These are phyloP conservation scores for Glaciozyma martinii DNA, from an alignment of 768 basidiomycete genomes.

Conservation along the genomic window DNA sequence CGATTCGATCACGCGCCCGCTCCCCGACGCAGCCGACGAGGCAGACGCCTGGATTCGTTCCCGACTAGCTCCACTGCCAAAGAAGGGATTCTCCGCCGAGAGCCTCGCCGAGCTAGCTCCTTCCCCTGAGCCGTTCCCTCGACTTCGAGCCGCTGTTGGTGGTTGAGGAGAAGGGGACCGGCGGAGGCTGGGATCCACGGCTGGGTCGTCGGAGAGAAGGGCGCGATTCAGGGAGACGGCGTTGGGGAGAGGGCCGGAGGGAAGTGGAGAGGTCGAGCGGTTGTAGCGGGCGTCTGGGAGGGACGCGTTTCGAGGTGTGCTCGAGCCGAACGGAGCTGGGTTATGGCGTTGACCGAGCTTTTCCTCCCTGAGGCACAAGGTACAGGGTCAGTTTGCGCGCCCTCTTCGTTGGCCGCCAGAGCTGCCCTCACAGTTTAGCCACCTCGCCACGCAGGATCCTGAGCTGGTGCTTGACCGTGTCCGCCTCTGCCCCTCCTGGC, in stretches of 20 bases:
- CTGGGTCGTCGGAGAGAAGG: conserved; percentile 11
- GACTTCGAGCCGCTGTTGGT: background rate
- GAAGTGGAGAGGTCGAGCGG: background rate
- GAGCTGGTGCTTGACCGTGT: too few relatives aligned
- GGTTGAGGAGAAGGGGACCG: background rate
- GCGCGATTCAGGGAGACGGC: conserved; percentile 24
- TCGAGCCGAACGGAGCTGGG: conserved; percentile 17
- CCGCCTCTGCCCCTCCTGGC: too few relatives aligned
- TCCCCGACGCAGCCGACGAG: conserved; percentile 38
- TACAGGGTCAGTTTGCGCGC: too few relatives aligned
- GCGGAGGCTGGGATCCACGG: too few relatives aligned
- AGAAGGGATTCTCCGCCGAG: conserved; percentile 26
- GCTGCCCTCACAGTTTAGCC: too few relatives aligned
- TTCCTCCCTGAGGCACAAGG: background rate
- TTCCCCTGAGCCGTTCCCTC: background rate
- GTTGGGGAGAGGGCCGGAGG: background rate
- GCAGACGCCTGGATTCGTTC: conserved; percentile 20
- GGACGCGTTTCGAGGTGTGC: background rate
- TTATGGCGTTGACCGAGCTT: conserved; percentile 19
- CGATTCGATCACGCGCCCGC: conserved; percentile 79
- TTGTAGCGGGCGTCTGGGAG: background rate
- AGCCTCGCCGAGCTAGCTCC: background rate
- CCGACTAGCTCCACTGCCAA: conserved; percentile 9
- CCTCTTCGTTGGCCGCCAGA: too few relatives aligned
- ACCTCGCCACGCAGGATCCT: too few relatives aligned